phyloP scores from a whole-genome alignment of 2,329 filamentous ascomycete genomes.

The Nothopassalora personata region DNA sequence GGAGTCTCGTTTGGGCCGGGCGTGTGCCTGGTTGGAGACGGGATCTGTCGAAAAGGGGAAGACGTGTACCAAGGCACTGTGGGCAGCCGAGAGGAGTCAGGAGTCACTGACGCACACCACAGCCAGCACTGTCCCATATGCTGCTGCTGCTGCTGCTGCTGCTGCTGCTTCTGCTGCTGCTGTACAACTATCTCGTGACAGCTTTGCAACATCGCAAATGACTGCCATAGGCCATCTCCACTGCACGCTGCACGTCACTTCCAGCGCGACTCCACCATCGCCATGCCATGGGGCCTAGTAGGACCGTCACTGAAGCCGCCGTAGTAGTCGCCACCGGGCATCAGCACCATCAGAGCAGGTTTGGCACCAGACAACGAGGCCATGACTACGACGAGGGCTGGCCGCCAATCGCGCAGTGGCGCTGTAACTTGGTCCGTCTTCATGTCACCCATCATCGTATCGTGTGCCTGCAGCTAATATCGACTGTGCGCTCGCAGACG shows the following conservation, averaged over 20 bases:
- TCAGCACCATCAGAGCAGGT: slow-evolving; percentile 23
- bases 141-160: no score
- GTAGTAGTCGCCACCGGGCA: slow-evolving; percentile 24
- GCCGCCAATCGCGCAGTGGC: slow-evolving; percentile 33
- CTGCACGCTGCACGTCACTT: slow-evolving; percentile 4
- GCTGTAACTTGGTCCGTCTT: slow-evolving; percentile 38
- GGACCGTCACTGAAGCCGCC: slow-evolving; percentile 18
- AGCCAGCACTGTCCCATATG: no score
- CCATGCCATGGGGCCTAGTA: slow-evolving; percentile 17
- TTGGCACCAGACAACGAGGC: slow-evolving; percentile 21
- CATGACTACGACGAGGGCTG: slow-evolving; percentile 20
- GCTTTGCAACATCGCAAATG: slow-evolving; percentile 2
- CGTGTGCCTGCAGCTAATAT: slow-evolving; percentile 6
- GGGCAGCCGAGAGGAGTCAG: no score
- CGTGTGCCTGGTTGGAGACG: background rate
- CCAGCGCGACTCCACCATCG: slow-evolving; percentile 1
- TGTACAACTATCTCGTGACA: slow-evolving; percentile 5
- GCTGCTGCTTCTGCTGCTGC: no score
- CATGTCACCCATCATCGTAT: slow-evolving; percentile 1
- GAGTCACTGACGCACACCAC: no score
- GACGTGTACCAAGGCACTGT: no score
- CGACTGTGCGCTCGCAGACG: slow-evolving; percentile 29
- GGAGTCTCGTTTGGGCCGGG: background rate
- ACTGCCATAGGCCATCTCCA: background rate
- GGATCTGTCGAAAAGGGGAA: background rate